phyloP scores from a whole-genome alignment of 768 basidiomycete species.

The Phallus indusiatus region DNA sequence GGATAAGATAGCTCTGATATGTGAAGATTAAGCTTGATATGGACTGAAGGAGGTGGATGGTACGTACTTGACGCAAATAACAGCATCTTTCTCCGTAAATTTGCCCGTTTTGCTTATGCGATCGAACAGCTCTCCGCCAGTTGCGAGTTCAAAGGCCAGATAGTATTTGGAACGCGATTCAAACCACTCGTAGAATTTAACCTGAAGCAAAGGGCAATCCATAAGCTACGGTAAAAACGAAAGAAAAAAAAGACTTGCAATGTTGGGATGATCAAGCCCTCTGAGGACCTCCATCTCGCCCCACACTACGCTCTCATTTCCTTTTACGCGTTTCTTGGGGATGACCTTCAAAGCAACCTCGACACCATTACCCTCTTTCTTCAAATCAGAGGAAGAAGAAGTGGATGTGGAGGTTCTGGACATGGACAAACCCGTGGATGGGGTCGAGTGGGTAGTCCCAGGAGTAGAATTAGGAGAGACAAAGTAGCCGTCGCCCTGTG shows the following conservation, averaged over 20 bases:
- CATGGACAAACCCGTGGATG: slow-evolving; percentile 13
- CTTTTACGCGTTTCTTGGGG: slow-evolving; percentile 90
- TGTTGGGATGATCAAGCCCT: slow-evolving; percentile 84
- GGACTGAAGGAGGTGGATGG: neutral
- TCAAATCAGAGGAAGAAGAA: slow-evolving; percentile 14
- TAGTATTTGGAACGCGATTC: slow-evolving; percentile 92
- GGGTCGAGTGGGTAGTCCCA: neutral
- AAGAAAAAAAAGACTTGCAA: slow-evolving; percentile 41
- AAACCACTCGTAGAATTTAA: slow-evolving; percentile 96
- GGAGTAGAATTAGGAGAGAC: neutral
- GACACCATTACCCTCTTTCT: slow-evolving; percentile 21
- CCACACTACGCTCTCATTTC: slow-evolving; percentile 82
- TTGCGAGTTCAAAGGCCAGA: slow-evolving; percentile 88
- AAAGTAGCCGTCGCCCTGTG: neutral
- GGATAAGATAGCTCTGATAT: slow-evolving; percentile 61
- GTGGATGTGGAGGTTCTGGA: slow-evolving; percentile 19
- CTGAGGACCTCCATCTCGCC: slow-evolving; percentile 90
- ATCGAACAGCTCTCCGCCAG: slow-evolving; percentile 92
- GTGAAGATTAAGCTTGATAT: neutral
- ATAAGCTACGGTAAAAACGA: neutral
- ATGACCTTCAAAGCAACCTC: slow-evolving; percentile 88
- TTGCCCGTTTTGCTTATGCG: slow-evolving; percentile 77
- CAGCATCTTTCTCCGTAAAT: slow-evolving; percentile 90
- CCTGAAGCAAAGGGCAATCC: too few species aligned
- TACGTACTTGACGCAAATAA: slow-evolving; percentile 60